Conservation (phyloP, 495 filamentous ascomycete genomes). For the Penicillium soppii region DNA sequence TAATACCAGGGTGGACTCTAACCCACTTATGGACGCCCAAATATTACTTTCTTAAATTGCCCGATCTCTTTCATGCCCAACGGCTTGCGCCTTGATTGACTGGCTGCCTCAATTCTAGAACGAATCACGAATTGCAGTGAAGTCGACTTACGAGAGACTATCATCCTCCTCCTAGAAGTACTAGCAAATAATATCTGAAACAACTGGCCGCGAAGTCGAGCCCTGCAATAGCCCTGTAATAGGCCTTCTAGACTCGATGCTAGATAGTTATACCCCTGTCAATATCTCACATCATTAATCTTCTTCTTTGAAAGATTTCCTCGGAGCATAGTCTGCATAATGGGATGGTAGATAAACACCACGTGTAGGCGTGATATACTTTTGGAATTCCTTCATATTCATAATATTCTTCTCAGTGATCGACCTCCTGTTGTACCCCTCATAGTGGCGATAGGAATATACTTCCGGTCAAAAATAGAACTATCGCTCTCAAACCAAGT, state of each 20-base stretch:
- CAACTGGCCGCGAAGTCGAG: neutral
- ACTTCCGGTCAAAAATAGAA: neutral
- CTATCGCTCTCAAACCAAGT: too few species aligned
- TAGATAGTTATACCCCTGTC: neutral
- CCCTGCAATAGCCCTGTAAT: slow-evolving; percentile 1
- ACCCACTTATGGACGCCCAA: slow-evolving; percentile 12
- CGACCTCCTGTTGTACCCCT: too few species aligned
- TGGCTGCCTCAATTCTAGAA: slow-evolving; percentile 2
- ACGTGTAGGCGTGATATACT: neutral
- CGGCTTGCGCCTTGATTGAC: slow-evolving; percentile 17
- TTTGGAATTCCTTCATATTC: neutral
- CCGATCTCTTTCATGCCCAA: slow-evolving; percentile 27
- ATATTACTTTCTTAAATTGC: neutral
- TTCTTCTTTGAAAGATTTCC: neutral
- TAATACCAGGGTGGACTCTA: neutral
- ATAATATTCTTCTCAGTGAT: neutral
- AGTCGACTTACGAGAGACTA: neutral
- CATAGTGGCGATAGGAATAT: neutral
- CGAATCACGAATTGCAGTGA: neutral
- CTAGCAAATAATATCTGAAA: slow-evolving; percentile 5
- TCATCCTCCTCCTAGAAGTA: neutral
- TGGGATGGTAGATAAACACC: neutral
- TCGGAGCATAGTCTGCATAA: neutral
- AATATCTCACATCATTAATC: neutral
- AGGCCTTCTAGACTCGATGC: neutral